Evolutionary conservation across 2,329 filamentous ascomycete genomes (phyloP).

Genomic region (Pestalotiopsis sp.): DNA sequence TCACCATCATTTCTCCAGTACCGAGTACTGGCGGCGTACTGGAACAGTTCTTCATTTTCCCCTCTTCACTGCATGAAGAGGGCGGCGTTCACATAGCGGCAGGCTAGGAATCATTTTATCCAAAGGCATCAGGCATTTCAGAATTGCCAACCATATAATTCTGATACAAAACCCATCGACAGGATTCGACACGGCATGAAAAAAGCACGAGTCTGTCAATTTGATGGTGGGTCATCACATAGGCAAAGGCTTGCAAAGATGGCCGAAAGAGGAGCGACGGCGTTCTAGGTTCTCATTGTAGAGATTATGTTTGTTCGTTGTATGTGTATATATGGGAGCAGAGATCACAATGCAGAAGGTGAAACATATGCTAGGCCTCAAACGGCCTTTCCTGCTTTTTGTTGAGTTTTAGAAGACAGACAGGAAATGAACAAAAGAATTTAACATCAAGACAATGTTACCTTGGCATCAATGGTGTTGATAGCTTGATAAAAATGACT

Average conservation of each 20-base stretch:
- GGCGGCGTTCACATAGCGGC: background rate
- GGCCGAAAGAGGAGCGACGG: background rate
- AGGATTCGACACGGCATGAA: background rate
- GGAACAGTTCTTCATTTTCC: background rate
- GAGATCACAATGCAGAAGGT: background rate
- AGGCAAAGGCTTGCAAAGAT: background rate
- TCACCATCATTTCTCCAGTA: slow-evolving; percentile 12
- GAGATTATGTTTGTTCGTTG: background rate
- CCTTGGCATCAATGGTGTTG: too few species aligned
- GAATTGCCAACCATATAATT: background rate
- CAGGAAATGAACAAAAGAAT: background rate
- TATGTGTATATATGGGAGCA: slow-evolving; percentile 9
- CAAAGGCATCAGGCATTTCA: background rate
- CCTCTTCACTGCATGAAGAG: background rate
- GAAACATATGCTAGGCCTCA: slow-evolving; percentile 5
- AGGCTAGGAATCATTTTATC: background rate
- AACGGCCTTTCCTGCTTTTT: slow-evolving; percentile 1
- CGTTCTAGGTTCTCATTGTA: background rate
- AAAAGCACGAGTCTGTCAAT: background rate
- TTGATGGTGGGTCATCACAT: background rate
- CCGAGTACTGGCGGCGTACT: slow-evolving; percentile 15
- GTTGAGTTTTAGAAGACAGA: background rate
- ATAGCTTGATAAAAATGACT: too few species aligned
- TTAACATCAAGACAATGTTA: background rate
- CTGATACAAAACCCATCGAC: background rate